These are phyloP conservation scores for Termitomyces sp. DNA, from an alignment of 768 basidiomycete species.

Conservation along the genomic window DNA sequence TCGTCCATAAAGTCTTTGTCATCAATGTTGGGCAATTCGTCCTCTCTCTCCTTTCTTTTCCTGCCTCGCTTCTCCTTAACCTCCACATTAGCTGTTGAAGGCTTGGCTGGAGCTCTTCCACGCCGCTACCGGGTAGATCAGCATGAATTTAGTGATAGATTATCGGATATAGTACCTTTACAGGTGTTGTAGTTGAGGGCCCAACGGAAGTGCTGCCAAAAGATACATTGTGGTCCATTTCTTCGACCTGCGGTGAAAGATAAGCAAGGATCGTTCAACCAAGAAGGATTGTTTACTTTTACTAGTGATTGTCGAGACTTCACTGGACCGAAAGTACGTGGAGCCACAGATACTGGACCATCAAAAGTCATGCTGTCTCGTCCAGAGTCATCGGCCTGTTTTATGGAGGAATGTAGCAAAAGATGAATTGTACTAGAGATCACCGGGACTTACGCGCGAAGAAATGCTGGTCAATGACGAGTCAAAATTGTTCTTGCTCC, in stretches of 20 bases:
- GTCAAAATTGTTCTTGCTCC: constrained; percentile 33
- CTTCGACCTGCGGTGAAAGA: constrained; percentile 25
- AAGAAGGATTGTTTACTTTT: constrained; percentile 21
- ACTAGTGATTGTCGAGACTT: constrained; percentile 26
- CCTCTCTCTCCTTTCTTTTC: constrained; percentile 40
- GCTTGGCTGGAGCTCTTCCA: constrained; percentile 22
- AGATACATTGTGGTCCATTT: constrained; percentile 21
- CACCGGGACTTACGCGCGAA: constrained; percentile 25
- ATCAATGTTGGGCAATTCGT: constrained; percentile 18
- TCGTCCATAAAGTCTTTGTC: constrained; percentile 18
- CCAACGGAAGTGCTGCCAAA: constrained; percentile 9
- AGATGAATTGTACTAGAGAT: not conserved
- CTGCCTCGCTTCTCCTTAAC: constrained; percentile 31
- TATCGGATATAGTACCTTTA: constrained; percentile 8
- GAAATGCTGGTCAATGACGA: constrained; percentile 32
- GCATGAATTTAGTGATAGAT: not conserved
- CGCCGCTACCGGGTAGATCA: constrained; percentile 9
- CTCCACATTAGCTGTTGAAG: constrained; percentile 17
- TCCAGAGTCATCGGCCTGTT: constrained; percentile 20
- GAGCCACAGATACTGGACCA: constrained; percentile 14
- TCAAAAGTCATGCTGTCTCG: constrained; percentile 16
- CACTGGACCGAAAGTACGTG: constrained; percentile 4
- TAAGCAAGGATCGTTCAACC: not conserved
- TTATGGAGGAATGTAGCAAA: constrained; percentile 16
- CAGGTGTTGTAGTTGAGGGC: constrained; percentile 7